These are phyloP conservation scores for Penicillium hordei DNA, from an alignment of 2,329 filamentous ascomycete species.

Conservation along the genomic window DNA sequence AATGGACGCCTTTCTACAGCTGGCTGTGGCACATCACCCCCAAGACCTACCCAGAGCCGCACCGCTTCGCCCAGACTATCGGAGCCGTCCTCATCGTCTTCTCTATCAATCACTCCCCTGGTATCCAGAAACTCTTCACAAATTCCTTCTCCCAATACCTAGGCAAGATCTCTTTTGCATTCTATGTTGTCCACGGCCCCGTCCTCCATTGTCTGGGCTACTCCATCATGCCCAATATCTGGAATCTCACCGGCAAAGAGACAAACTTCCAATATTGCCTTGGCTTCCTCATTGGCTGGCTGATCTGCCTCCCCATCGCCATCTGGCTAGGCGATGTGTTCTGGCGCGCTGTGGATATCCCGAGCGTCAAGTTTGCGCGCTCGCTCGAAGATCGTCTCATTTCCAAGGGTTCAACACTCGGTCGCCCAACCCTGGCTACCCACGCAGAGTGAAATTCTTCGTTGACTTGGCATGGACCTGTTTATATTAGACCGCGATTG, in stretches of 20 bases:
- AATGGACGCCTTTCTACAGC: conserved; percentile 45
- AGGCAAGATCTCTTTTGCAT: conserved; percentile 49
- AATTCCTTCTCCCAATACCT: conserved; percentile 46
- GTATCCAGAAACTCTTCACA: conserved; percentile 45
- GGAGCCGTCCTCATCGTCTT: conserved; percentile 46
- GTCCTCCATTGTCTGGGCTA: conserved; percentile 47
- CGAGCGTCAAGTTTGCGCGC: conserved; percentile 51
- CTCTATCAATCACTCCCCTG: conserved; percentile 42
- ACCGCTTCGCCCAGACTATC: conserved; percentile 47
- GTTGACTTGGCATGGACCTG: background rate
- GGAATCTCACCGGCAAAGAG: conserved; percentile 42
- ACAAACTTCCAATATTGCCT: conserved; percentile 41
- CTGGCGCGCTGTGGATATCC: conserved; percentile 57
- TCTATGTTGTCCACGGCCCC: conserved; percentile 51
- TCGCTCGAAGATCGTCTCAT: conserved; percentile 47
- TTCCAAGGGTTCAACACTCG: conserved; percentile 18
- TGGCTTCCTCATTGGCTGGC: conserved; percentile 43
- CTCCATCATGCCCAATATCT: conserved; percentile 45
- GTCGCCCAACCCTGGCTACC: conserved; percentile 7
- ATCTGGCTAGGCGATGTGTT: conserved; percentile 61
- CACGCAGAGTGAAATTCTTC: conserved; percentile 8
- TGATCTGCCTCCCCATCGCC: conserved; percentile 41
- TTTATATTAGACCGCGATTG: background rate
- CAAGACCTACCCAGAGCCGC: conserved; percentile 42
- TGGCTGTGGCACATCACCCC: conserved; percentile 43